A percentile compares a stretch with the other conserved stretches of the same genome.
Conservation (phyloP, 345 rosid genomes). For the Tarenaya hassleriana region DNA sequence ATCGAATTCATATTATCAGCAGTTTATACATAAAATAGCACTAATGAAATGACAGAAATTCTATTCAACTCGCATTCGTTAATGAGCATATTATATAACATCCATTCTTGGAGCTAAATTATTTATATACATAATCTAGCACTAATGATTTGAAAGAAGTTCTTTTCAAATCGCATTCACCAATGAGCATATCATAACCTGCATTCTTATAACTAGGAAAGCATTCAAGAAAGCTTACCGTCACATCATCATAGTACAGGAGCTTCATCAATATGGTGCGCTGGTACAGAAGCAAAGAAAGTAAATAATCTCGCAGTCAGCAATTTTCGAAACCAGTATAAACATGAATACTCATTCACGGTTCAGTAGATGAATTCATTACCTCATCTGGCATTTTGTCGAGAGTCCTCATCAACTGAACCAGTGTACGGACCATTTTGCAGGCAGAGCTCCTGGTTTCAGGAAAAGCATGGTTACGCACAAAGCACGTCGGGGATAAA, state of each 20-base stretch:
- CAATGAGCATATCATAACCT: slow-evolving; percentile 9
- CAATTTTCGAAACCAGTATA: not conserved
- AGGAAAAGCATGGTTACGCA: not conserved
- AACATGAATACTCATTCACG: slow-evolving; percentile 1
- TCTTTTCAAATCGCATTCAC: slow-evolving; percentile 2
- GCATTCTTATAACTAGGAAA: not conserved
- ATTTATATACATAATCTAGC: too few species aligned
- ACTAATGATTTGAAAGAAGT: not conserved
- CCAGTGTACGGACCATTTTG: slow-evolving; percentile 88
- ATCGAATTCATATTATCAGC: not conserved
- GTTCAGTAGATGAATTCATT: too few species aligned
- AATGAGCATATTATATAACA: too few species aligned
- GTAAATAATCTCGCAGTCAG: slow-evolving; percentile 16
- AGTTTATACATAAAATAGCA: too few species aligned
- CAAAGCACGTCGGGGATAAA: not conserved
- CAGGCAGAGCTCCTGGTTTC: slow-evolving; percentile 84
- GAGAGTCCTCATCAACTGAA: slow-evolving; percentile 94
- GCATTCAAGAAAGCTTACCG: slow-evolving; percentile 42
- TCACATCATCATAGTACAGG: slow-evolving; percentile 85
- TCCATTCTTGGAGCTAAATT: too few species aligned
- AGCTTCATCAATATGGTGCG: slow-evolving; percentile 96
- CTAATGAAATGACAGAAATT: too few species aligned
- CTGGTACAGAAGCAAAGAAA: slow-evolving; percentile 41
- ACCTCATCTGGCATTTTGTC: slow-evolving; percentile 97
- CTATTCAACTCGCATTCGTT: too few species aligned